Conservation (phyloP, 2,329 filamentous ascomycete species). For the Tolypocladium endophyticum region DNA sequence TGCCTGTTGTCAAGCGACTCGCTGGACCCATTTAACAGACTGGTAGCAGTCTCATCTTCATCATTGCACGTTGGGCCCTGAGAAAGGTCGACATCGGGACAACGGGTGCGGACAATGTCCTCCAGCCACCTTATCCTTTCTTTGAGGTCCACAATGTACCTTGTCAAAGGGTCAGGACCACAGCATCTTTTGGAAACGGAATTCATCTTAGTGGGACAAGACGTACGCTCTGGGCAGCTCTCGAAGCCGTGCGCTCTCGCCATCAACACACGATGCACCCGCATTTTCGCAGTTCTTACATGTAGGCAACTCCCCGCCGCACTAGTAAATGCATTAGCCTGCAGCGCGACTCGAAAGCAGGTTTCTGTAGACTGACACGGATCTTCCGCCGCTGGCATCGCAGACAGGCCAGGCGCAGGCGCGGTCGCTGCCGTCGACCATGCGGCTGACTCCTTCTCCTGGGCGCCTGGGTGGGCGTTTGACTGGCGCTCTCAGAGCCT, state of each 20-base stretch:
- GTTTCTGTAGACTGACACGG: slow-evolving; percentile 18
- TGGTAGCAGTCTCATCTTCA: neutral
- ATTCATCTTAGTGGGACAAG: neutral
- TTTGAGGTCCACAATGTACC: slow-evolving; percentile 3
- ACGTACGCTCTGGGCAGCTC: slow-evolving; percentile 30
- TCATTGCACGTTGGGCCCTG: slow-evolving; percentile 4
- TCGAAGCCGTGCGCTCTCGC: slow-evolving; percentile 26
- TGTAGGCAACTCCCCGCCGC: slow-evolving; percentile 29
- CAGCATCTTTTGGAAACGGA: neutral
- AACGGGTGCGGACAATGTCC: slow-evolving; percentile 27
- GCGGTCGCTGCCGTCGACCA: slow-evolving; percentile 10
- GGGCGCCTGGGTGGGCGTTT: slow-evolving; percentile 4
- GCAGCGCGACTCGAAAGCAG: too few relatives aligned
- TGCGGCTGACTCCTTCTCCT: slow-evolving; percentile 6
- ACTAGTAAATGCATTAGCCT: slow-evolving; percentile 17
- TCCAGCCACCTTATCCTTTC: slow-evolving; percentile 28
- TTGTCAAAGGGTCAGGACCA: neutral
- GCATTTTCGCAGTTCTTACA: slow-evolving; percentile 34
- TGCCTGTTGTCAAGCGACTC: neutral
- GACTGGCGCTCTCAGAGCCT: neutral
- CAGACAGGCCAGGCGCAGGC: slow-evolving; percentile 18
- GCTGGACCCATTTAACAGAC: neutral
- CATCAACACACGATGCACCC: slow-evolving; percentile 28
- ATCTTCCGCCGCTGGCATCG: slow-evolving; percentile 40
- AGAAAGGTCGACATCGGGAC: slow-evolving; percentile 29